Base-by-base conservation (phyloP, 805 yeast genomes). In the Spathaspora arborariae region DNA sequence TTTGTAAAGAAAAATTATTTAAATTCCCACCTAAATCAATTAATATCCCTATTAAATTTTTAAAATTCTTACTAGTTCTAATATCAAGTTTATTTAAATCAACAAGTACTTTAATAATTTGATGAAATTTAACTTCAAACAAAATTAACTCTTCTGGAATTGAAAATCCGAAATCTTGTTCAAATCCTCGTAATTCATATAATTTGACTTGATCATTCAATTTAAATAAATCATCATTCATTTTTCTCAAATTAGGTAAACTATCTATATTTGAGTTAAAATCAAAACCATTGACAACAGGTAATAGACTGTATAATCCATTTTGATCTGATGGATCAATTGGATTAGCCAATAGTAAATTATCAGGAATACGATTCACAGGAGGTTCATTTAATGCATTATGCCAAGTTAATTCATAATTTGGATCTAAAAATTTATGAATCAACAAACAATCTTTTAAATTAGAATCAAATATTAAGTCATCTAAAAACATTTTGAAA, bases 1-100 rank as follows among this genome's bases (percentile, higher is more conserved):
- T 70, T 68, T 63, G 71, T 27, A 80, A 67, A 18, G 81, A 75
- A 52, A 79, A 78, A 49, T 79, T 76, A 57, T 80, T 80, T 53
- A 79, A 68, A 53, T 77, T 76, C 3, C 81, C 82, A 18, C 84
- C 84, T 43, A 80, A 62, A 55, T 78, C 81, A 11, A 78, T 69
- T 51, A 79, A 55, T 4, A 66, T 61, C 13, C 62, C 48, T 42
- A 76, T 64, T 27, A 75, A 58, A 0, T 55, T 53, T 44, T 72
- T 74, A 49, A 70, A 68, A 51, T 71, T 68, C 39, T 72, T 70
- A 19, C 65, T 61, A 8, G 74, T 55, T 20, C 67, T 63, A n/a
- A 70, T 58, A 50, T 68, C 64, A 4, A 65, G 50, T 38, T 60
- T 60, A 49, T 75, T 76, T 38, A 78, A 51, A 27, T 65, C 70